Base-by-base conservation (phyloP, 1,139 yeast species). In the Geotrichum klebahnii region DNA sequence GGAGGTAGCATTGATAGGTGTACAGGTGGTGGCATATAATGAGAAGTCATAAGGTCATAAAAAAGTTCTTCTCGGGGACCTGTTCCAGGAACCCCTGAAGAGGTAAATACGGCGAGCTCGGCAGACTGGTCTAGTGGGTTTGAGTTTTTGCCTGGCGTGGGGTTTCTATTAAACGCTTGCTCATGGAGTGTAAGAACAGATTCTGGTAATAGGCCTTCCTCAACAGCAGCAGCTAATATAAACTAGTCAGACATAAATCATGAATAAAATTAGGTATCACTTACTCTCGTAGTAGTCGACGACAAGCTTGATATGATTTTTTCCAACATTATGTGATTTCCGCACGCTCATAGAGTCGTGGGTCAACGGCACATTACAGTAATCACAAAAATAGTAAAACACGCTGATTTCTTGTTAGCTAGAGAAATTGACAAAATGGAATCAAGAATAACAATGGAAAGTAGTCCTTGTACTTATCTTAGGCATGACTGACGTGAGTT, bases 271-370 rank as follows among this genome's bases (percentile, higher is more conserved):
- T 23, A 38, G 10, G 22, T 10, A 16, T 5, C 12, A 55, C 68
- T 35, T 55, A 65, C 70, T 67, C 61, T 82, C 87, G 60, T 85
- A 89, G 69, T 87, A 89, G 55, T 84, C 85, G 53, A 89, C 81
- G 53, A 85, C 87, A 53, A 79, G 75, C 58, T 79, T 77, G 46
- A 86, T 74, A 65, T 90, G 97, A 64, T 85, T 83, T 61, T 80
- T 79, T 12, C 97, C 97, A 45, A 78, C 72, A 46, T 86, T 69
- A 67, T 90, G 97, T 38, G 90, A 82, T 62, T 84, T 82, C 40
- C 96, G 72, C 48, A 89, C 97, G 69, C 95, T 84, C 64, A 81
- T 74, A 28, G 95, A 84, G 67, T 88, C 96, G 64, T 89, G 97
- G 1, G 96, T 89, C 54, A 89, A 73, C 61, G 84, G 51, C 19